Percentiles rank a stretch among this genome's conserved stretches.
Conservation (phyloP, 371 early-diverging fungal genomes). For the Neoconidiobolus thromboides region DNA sequence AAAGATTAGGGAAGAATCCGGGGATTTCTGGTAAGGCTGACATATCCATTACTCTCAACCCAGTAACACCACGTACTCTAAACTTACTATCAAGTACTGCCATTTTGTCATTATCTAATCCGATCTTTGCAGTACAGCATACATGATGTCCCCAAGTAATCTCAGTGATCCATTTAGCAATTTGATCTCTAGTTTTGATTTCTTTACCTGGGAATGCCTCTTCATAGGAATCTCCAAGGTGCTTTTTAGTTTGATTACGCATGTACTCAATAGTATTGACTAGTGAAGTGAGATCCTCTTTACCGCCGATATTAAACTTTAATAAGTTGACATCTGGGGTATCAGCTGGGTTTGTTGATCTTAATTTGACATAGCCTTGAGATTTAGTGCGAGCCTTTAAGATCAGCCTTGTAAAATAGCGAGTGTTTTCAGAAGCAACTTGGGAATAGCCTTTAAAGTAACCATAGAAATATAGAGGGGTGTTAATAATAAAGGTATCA, state of each 20-base stretch:
- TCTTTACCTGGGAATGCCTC: background rate
- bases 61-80: conserved; percentile 17
- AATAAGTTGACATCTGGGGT: conserved; percentile 6
- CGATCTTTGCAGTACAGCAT: conserved; percentile 17
- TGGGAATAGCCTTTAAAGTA: background rate
- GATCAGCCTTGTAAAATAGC: background rate
- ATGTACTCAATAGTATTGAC: background rate
- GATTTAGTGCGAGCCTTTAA: background rate
- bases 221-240: background rate
- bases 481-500: background rate
- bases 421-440: background rate
- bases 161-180: background rate
- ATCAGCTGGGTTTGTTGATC: background rate
- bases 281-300: background rate
- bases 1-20: conserved; percentile 6
- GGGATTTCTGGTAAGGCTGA: conserved; percentile 20
- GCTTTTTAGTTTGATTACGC: background rate
- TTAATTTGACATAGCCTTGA: background rate
- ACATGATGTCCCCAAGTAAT: conserved; percentile 12
- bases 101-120: conserved; percentile 10
- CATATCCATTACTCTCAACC: conserved; percentile 24
- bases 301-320: background rate
- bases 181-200: background rate
- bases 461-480: background rate
- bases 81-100: conserved; percentile 20